Base-by-base conservation (phyloP, 225 moss, liverwort and hornwort genomes). In the Physcomitrellopsis africana region DNA sequence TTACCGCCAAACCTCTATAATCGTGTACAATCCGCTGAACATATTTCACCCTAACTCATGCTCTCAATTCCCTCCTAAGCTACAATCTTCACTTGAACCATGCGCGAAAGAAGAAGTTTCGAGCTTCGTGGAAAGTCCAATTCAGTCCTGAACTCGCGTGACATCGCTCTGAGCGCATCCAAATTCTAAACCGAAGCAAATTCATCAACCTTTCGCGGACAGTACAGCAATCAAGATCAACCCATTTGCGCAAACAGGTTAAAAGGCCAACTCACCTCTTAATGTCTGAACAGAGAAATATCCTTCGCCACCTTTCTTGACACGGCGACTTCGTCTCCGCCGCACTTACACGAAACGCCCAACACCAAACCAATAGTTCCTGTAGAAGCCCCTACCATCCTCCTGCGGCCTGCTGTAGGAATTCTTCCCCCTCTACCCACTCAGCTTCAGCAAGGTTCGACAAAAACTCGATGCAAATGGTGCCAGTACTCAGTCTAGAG, bases 271-370 rank as follows among this genome's bases (percentile, higher is more conserved):
- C 71, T 60, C 59, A 60, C 71, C 60, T 71, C 27, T 2, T 41
- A 47, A 48, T 71, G 48, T 47, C 47, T 3, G n/a, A 58, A 23
- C 24, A 27, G 9, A 59, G 27, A 3, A 11, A 12, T 10, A 45
- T 26, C 16, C 59, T 59, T 63, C 26, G 44, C 64, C 65, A 55
- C 74, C 65, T 64, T 74, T 74, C 74, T 57, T 57, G 57, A 56
- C 70, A 44, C 69, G 56, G 42, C 43, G 55, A 41, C 55, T 23
- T 14, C 43, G 56, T 69, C 69, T 51, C 48, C 41, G 41, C 68
- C 20, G 2, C n/a, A 47, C 29, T 32, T 54, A 42, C 53, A 41
- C n/a, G 41, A 54, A 53, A 17, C 53, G 53, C 53, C 18, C 53
- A 3, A n/a, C 49, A 13, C 61, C 13, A 49, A 72, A 22, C 68